Conservation (phyloP, 2,329 filamentous ascomycete genomes). For the Apiospora sp. region DNA sequence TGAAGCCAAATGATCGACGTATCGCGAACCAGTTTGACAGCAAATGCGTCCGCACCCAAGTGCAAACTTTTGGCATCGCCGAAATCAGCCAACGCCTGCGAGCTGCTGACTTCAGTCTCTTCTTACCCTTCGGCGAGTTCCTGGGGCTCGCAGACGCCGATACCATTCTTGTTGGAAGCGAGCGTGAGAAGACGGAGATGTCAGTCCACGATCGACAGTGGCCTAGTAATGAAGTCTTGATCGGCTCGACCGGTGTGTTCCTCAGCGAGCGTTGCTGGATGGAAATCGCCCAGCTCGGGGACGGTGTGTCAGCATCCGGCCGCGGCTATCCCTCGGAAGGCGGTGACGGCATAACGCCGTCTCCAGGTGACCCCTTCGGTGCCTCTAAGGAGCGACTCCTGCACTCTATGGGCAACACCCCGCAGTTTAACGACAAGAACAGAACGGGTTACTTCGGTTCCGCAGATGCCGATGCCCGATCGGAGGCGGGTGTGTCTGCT, state of each 20-base stretch:
- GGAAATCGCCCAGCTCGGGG: conserved; percentile 80
- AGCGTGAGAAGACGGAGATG: conserved; percentile 88
- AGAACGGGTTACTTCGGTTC: conserved; percentile 81
- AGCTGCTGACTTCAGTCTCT: conserved; percentile 94
- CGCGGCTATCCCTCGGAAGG: conserved; percentile 65
- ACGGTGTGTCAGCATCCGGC: conserved; percentile 62
- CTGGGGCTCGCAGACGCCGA: conserved; percentile 87
- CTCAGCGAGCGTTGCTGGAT: conserved; percentile 96
- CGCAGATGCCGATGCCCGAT: conserved; percentile 82
- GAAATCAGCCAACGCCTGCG: conserved; percentile 94
- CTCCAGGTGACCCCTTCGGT: conserved; percentile 65
- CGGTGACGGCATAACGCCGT: conserved; percentile 67
- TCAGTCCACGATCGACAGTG: conserved; percentile 93
- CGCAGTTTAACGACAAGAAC: conserved; percentile 76
- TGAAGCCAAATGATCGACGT: conserved; percentile 95
- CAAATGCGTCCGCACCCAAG: conserved; percentile 94
- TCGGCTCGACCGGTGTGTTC: conserved; percentile 93
- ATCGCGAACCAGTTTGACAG: conserved; percentile 99
- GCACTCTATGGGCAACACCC: conserved; percentile 59
- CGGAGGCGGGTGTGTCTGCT: conserved; percentile 90
- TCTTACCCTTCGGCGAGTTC: conserved; percentile 95
- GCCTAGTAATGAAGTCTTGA: conserved; percentile 88
- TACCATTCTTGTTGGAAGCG: conserved; percentile 86
- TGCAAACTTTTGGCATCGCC: conserved; percentile 94
- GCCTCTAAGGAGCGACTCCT: conserved; percentile 68